Evolutionary conservation across 305 asterid genomes (phyloP).

Genomic region (Fraxinus greggii): DNA sequence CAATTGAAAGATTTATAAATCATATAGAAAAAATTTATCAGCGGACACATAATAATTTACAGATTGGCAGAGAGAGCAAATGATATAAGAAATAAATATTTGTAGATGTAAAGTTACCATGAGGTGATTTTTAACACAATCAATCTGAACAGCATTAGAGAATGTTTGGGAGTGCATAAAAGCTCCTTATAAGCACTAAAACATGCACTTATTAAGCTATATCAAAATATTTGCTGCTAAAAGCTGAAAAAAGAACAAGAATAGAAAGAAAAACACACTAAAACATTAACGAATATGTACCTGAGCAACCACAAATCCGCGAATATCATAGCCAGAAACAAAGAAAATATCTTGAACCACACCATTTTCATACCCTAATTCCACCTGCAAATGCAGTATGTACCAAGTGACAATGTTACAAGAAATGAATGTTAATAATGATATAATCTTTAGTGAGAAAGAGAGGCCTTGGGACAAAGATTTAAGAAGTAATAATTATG

Average conservation of each 20-base stretch:
- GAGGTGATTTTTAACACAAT: constrained; percentile 10
- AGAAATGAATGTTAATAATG: constrained; percentile 7
- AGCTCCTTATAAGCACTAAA: not conserved
- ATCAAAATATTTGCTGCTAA: constrained; percentile 11
- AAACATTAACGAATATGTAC: constrained; percentile 35
- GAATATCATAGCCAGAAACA: constrained; percentile 84
- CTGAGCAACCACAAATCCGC: constrained; percentile 92
- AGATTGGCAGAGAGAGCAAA: constrained; percentile 17
- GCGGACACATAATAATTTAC: not conserved
- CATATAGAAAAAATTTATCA: not conserved
- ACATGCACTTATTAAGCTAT: constrained; percentile 10
- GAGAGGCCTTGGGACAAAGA: not conserved
- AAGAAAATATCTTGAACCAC: constrained; percentile 72
- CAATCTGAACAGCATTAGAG: constrained; percentile 7
- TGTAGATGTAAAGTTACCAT: not conserved
- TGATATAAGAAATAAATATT: not conserved
- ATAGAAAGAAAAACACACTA: constrained; percentile 7
- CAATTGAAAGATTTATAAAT: not conserved
- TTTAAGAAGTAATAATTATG: not conserved
- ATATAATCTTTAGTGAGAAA: constrained; percentile 2
- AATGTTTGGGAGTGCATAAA: not conserved
- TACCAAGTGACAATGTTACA: constrained; percentile 6
- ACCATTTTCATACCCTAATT: constrained; percentile 67
- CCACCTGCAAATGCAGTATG: constrained; percentile 58
- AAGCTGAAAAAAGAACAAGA: constrained; percentile 5